These are phyloP conservation scores for Haplosporangium gracile DNA, from an alignment of 192 early-diverging fungal species.

Conservation along the genomic window DNA sequence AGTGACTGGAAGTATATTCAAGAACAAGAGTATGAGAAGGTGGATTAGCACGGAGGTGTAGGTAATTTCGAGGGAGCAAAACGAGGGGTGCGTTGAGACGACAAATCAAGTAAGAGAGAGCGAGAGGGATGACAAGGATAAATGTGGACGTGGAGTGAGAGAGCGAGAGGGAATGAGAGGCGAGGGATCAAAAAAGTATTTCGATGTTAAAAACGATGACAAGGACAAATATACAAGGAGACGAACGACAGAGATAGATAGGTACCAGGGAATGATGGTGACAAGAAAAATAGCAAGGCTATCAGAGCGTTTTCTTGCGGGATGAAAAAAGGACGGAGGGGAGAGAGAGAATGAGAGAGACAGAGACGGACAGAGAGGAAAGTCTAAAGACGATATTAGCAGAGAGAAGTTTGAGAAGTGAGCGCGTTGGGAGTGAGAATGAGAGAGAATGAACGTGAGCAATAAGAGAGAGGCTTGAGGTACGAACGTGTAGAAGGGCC, in stretches of 20 bases:
- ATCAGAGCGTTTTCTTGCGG: too few relatives aligned
- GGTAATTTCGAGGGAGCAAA: neutral
- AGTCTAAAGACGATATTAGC: neutral
- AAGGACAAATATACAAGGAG: neutral
- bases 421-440: neutral
- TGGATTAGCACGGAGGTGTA: neutral
- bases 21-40: neutral
- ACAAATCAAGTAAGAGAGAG: neutral
- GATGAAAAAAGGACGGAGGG: too few relatives aligned
- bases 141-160: neutral
- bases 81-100: constrained; percentile 7
- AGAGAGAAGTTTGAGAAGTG: neutral
- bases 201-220: neutral
- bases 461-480: neutral
- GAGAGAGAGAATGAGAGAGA: neutral
- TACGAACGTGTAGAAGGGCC: neutral
- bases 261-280: too few relatives aligned
- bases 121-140: neutral
- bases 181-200: neutral
- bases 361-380: neutral
- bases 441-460: neutral
- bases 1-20: neutral
- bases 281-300: too few relatives aligned
- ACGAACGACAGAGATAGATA: too few relatives aligned
- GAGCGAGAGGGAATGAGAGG: neutral